A percentile compares a stretch with the other conserved stretches of the same genome.
These are phyloP conservation scores for Phanerochaete carnosa DNA, from an alignment of 768 basidiomycete genomes.

Conservation along the genomic window DNA sequence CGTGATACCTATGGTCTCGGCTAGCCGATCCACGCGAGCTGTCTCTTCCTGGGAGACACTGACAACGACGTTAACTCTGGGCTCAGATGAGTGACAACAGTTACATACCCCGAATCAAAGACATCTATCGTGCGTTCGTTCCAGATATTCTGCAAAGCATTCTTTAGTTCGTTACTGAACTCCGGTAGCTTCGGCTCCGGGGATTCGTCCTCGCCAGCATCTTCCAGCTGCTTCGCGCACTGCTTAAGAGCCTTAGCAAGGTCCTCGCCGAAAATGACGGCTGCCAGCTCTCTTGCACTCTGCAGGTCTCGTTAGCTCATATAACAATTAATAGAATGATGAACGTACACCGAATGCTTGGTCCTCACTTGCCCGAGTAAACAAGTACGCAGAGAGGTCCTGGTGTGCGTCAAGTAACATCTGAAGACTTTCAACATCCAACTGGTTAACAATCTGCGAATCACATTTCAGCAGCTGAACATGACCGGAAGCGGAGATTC, in stretches of 20 bases:
- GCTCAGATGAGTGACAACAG: neutral
- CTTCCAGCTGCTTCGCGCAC: slow-evolving; percentile 46
- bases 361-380: slow-evolving; percentile 71
- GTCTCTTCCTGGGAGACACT: slow-evolving; percentile 71
- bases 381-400: slow-evolving; percentile 63
- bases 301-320: slow-evolving; percentile 25
- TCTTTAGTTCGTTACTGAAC: slow-evolving; percentile 58
- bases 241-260: slow-evolving; percentile 67
- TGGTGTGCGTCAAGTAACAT: slow-evolving; percentile 59
- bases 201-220: slow-evolving; percentile 33
- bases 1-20: slow-evolving; percentile 74
- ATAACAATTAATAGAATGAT: neutral
- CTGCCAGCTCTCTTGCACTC: slow-evolving; percentile 83
- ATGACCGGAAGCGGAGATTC: neutral
- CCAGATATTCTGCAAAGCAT: slow-evolving; percentile 71
- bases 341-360: slow-evolving; percentile 73
- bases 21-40: slow-evolving; percentile 59
- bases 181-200: slow-evolving; percentile 33
- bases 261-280: slow-evolving; percentile 80
- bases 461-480: neutral
- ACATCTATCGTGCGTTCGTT: slow-evolving; percentile 64
- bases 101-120: slow-evolving; percentile 74
- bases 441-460: slow-evolving; percentile 48
- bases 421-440: slow-evolving; percentile 51
- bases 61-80: neutral